Percentiles rank a stretch among this genome's conserved stretches.
These are phyloP conservation scores for Cytospora paraplurivora DNA, from an alignment of 2,329 filamentous ascomycete species.

Conservation along the genomic window DNA sequence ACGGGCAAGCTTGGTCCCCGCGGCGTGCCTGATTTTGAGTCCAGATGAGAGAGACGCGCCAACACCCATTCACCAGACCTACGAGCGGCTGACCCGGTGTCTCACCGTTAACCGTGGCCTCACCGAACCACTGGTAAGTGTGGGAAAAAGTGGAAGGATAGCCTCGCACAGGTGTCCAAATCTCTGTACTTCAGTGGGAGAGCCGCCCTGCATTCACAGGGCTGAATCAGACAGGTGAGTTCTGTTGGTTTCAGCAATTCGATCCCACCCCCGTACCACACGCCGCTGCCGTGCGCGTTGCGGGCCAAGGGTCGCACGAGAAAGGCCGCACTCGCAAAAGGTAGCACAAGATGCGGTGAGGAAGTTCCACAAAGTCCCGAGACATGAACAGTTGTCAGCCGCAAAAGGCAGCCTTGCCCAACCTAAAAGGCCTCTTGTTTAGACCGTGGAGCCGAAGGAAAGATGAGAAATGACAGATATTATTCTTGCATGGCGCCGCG, in stretches of 20 bases:
- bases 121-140: neutral
- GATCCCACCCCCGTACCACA: neutral
- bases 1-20: neutral
- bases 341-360: neutral
- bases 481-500: neutral
- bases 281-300: neutral
- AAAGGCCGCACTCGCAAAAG: neutral
- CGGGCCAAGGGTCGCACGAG: neutral
- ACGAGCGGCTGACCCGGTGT: neutral
- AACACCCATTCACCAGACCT: neutral
- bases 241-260: neutral
- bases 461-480: neutral
- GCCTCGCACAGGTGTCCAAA: neutral
- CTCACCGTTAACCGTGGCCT: neutral
- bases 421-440: neutral
- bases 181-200: neutral
- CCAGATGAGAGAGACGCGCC: neutral
- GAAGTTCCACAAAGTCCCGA: neutral
- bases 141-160: neutral
- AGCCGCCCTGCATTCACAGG: neutral
- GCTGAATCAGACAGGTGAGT: neutral
- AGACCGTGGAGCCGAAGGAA: neutral
- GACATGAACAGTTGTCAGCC: slow-evolving; percentile 1
- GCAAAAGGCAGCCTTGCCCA: neutral
- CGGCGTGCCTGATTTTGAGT: neutral